phyloP scores from a whole-genome alignment of 192 early-diverging fungal genomes.

The Lunasporangiospora selenospora region DNA sequence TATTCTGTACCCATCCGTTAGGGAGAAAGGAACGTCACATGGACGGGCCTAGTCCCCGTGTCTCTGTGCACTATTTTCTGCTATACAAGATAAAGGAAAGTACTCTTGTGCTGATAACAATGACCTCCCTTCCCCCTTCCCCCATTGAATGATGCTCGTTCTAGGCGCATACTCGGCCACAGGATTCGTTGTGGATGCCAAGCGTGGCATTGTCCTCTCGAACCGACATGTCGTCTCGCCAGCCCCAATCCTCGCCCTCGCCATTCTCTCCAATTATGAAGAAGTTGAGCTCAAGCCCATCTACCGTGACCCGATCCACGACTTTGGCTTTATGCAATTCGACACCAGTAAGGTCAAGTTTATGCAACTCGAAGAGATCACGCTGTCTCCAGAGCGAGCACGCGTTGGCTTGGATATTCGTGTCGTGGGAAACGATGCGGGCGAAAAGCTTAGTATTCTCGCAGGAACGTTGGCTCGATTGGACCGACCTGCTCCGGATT shows the following conservation, averaged over 20 bases:
- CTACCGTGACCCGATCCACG: conserved; percentile 84
- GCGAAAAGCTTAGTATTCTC: conserved; percentile 81
- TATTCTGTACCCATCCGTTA: too few species aligned
- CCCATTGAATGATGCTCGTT: too few species aligned
- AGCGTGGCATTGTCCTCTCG: conserved; percentile 76
- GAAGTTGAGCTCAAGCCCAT: conserved; percentile 74
- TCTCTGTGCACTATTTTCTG: neutral
- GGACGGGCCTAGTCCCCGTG: neutral
- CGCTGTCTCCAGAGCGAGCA: conserved; percentile 69
- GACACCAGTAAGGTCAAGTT: conserved; percentile 72
- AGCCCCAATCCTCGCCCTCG: conserved; percentile 76
- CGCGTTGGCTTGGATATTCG: conserved; percentile 80
- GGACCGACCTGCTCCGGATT: conserved; percentile 74
- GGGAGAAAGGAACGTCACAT: too few species aligned
- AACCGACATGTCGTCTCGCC: conserved; percentile 82
- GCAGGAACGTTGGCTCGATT: conserved; percentile 75
- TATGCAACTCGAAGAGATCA: conserved; percentile 72
- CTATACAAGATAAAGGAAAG: too few species aligned
- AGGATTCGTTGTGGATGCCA: conserved; percentile 80
- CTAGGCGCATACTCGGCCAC: conserved; percentile 67
- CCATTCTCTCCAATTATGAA: conserved; percentile 78
- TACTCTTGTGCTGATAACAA: too few species aligned
- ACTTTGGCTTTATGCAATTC: conserved; percentile 85
- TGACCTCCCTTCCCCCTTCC: too few species aligned
- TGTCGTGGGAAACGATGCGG: conserved; percentile 82